Percentiles rank a stretch among this genome's conserved stretches.
Evolutionary conservation across 1,139 yeast species (phyloP).

Genomic region (Kodamaea ohmeri): DNA sequence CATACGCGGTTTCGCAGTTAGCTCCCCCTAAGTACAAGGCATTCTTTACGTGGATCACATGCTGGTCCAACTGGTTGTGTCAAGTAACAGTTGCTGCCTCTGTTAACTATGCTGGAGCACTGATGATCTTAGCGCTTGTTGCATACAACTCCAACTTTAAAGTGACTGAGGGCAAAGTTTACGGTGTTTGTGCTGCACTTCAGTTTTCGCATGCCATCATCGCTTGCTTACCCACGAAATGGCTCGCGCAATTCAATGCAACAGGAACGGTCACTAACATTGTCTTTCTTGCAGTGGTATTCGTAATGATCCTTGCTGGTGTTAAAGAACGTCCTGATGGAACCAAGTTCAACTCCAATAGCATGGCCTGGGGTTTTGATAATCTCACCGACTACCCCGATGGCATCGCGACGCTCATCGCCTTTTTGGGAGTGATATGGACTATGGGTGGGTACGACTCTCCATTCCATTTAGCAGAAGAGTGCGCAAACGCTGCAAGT

Average conservation of each 20-base stretch:
- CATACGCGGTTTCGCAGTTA: conserved; percentile 49
- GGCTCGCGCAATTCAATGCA: conserved; percentile 55
- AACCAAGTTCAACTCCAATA: conserved; percentile 48
- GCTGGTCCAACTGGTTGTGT: conserved; percentile 43
- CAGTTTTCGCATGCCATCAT: conserved; percentile 50
- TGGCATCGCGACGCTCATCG: conserved; percentile 60
- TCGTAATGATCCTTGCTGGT: conserved; percentile 56
- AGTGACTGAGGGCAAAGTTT: conserved; percentile 21
- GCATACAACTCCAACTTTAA: conserved; percentile 24
- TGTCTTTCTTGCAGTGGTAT: conserved; percentile 52
- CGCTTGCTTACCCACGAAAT: conserved; percentile 52
- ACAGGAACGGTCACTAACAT: conserved; percentile 52
- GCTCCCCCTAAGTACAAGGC: conserved; percentile 55
- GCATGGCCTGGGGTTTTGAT: conserved; percentile 53
- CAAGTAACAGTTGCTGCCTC: conserved; percentile 63
- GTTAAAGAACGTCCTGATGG: conserved; percentile 37
- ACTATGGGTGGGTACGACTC: conserved; percentile 76
- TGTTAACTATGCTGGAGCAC: conserved; percentile 59
- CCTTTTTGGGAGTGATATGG: conserved; percentile 70
- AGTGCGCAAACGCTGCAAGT: conserved; percentile 61
- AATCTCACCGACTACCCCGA: conserved; percentile 68
- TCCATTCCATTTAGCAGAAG: conserved; percentile 73
- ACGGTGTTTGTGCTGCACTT: conserved; percentile 39
- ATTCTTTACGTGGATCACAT: conserved; percentile 40
- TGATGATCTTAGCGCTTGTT: conserved; percentile 56